Evolutionary conservation across 805 yeast genomes (phyloP), one percentile per base, ranked within the genome.

Genomic region (Yarrowia osloensis): DNA sequence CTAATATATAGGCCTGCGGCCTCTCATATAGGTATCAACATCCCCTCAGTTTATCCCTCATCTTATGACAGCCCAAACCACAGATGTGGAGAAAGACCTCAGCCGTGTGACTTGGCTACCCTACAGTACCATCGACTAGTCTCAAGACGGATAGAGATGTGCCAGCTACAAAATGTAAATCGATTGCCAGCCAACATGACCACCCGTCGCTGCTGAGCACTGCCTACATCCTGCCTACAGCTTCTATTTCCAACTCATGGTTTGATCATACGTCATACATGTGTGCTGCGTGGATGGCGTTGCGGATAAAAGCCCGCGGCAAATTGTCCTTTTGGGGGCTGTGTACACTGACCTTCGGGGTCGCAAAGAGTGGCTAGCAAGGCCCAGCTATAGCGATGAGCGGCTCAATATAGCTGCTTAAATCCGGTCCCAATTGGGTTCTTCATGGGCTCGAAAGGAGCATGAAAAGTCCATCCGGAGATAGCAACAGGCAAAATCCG

Each of bases 201-300:
- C n/a, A n/a, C n/a, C n/a, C n/a, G n/a, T n/a, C n/a, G n/a, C n/a
- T n/a, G n/a, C n/a, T n/a, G 29, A 1, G 54, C 54, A 49, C 37
- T 49, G 54, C 35, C 52, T 46, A 11, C 55, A 33, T 19, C 26
- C 4, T 12, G 35, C 42, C 24, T 19, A 40, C 46, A 40, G 46
- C 46, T 21, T n/a, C 54, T n/a, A 28, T 47, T 28, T 46, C 52
- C 54, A 19, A 11, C 40, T 19, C 57, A 49, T 50, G 57, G 40
- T 33, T 31, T 33, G 28, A 22, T 21, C 57, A 50, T 50, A 50
- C 57, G 40, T 50, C 57, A 50, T 33, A 50, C 57, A 50, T 50
- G 57, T 50, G 57, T 31, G 57, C 57, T 50, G 57, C 40, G 50
- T 46, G 22, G 50, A 46, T 9, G 50, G 22, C 19, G 50, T 26